Conservation (phyloP, 768 basidiomycete genomes). For the Phanerodontia chrysosporium region DNA sequence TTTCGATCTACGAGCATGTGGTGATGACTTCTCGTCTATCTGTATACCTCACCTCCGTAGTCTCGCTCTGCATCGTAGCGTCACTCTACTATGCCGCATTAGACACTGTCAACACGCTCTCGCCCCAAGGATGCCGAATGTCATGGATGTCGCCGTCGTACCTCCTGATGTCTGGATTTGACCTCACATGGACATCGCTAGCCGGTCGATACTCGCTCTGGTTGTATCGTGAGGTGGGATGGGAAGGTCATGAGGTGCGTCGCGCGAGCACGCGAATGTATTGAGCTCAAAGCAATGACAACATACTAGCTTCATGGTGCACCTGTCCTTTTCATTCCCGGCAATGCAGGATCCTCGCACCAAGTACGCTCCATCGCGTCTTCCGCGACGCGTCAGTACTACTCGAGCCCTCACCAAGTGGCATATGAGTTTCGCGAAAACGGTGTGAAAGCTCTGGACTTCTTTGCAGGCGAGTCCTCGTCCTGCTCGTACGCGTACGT, state of each 20-base stretch:
- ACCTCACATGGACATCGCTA: constrained; percentile 66
- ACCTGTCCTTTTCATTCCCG: constrained; percentile 96
- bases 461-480: constrained; percentile 69
- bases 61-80: constrained; percentile 16
- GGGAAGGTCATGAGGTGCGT: constrained; percentile 64
- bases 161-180: constrained; percentile 62
- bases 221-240: constrained; percentile 86
- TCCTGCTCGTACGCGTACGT: neutral
- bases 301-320: constrained; percentile 39
- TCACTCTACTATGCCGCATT: constrained; percentile 30
- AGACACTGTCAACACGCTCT: constrained; percentile 47
- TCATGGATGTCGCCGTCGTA: constrained; percentile 95
- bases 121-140: constrained; percentile 93
- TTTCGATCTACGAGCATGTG: neutral
- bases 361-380: constrained; percentile 96
- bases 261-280: neutral
- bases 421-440: constrained; percentile 50
- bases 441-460: constrained; percentile 60
- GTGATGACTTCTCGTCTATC: constrained; percentile 3
- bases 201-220: constrained; percentile 78
- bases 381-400: constrained; percentile 81
- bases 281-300: neutral
- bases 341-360: constrained; percentile 92
- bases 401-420: constrained; percentile 51
- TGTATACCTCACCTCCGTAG: constrained; percentile 1